A percentile compares a stretch with the other conserved stretches of the same genome.
These are phyloP conservation scores for Dendrocalamus sinicus DNA, from an alignment of 176 grass and related monocot genomes.

Conservation along the genomic window DNA sequence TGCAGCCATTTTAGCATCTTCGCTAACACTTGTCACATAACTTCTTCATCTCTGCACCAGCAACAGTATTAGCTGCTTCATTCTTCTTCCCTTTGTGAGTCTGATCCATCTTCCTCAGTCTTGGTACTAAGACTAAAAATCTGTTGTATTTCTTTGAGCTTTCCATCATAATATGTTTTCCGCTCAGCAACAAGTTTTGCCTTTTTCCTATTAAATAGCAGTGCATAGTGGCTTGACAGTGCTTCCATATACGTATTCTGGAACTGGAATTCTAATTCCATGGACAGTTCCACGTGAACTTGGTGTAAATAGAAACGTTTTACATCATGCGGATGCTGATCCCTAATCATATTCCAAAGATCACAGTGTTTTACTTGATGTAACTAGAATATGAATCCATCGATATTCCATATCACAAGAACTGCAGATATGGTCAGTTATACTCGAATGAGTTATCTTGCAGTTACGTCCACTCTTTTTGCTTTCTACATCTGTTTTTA, in stretches of 20 bases:
- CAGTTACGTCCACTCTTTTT: neutral
- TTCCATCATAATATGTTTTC: conserved; percentile 81
- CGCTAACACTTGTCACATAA: conserved; percentile 82
- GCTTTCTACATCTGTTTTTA: conserved; percentile 21
- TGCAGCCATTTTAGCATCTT: conserved; percentile 96
- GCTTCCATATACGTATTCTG: conserved; percentile 58
- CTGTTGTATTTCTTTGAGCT: conserved; percentile 81
- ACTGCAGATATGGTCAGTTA: neutral
- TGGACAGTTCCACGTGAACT: neutral
- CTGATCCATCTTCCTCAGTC: conserved; percentile 73
- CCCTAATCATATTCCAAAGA: neutral
- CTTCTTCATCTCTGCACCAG: conserved; percentile 86
- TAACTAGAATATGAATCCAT: neutral
- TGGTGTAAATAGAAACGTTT: conserved; percentile 23
- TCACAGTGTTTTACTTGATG: neutral
- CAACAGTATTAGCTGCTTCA: conserved; percentile 64
- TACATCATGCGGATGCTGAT: neutral
- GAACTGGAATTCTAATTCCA: neutral
- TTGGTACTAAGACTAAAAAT: conserved; percentile 74
- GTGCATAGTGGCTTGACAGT: conserved; percentile 86
- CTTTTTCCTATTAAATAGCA: conserved; percentile 93
- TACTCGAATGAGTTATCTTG: neutral
- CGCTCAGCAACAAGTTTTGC: conserved; percentile 77
- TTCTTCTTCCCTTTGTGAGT: conserved; percentile 85
- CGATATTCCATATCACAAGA: neutral